Evolutionary conservation across 2,329 filamentous ascomycete genomes (phyloP), one percentile per base, ranked within the genome.

Genomic region (Cladophialophora exuberans): DNA sequence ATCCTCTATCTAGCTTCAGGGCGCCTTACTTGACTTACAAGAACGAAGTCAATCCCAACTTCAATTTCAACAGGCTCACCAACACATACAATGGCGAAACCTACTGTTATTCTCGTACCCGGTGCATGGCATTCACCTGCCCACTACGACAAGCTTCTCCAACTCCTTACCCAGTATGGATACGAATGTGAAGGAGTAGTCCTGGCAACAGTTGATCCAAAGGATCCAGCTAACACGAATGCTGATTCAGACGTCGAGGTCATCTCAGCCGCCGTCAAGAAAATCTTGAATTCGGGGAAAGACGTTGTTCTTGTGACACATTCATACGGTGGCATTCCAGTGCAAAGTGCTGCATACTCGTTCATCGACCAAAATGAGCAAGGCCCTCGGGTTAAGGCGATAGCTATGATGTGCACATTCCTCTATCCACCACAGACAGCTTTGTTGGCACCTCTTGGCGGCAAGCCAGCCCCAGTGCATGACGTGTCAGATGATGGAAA

Each of bases 91-190:
- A 49, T 49, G 46, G 9, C 48, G 17, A 73, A 73, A 56, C 70
- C 69, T 1, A 62, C 67, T 9, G 61, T 74, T 31, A 65, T 72
- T 43, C 52, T 73, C 38, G 56, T 72, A 2, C 70, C 67, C 2
- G 72, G 71, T n/a, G 69, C 67, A 26, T 71, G 68, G 70, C 72
- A 75, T 62, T 57, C 62, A 1, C 70, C 72, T 13, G 54, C 44
- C 4, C 62, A 57, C 57, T 70, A 66, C 46, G 57, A 57, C 4
- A 54, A 54, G 10, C 59, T 73, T 3, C 67, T 53, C 9, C 35
- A 55, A 7, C 57, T 65, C 11, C 68, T 74, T 22, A 6, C 67
- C 70, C 17, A 74, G 72, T 50, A 53, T 30, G 28, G 33, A 20
- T 52, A 46, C 35, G 15, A 18, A 6, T 44, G 28, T 28, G 31